Conservation (phyloP, 305 asterid species). For the Monarda citriodora region DNA sequence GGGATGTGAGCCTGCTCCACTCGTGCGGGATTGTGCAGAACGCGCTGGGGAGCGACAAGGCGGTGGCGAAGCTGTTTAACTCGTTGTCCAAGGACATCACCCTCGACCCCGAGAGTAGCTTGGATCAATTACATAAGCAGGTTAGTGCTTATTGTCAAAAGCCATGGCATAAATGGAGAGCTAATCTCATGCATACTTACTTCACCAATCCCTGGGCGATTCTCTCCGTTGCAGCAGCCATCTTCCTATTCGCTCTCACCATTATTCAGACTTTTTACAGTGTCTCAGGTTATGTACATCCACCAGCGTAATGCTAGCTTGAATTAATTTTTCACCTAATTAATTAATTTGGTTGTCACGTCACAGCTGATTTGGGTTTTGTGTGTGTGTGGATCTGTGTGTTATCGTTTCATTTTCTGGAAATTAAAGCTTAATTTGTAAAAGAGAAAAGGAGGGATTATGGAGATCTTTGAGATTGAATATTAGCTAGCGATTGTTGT, state of each 20-base stretch:
- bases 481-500: background rate
- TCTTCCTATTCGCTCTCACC: conserved; percentile 39
- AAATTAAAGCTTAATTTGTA: background rate
- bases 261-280: conserved; percentile 38
- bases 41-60: conserved; percentile 43
- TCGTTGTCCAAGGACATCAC: conserved; percentile 45
- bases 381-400: background rate
- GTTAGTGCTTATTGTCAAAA: conserved; percentile 40
- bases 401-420: background rate
- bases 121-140: conserved; percentile 30
- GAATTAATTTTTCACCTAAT: background rate
- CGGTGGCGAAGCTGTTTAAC: conserved; percentile 50
- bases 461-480: background rate
- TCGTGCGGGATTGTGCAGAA: conserved; percentile 34
- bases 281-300: conserved; percentile 22
- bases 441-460: background rate
- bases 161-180: conserved; percentile 40
- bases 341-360: too few species aligned
- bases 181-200: conserved; percentile 40
- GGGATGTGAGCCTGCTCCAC: conserved; percentile 49
- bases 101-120: conserved; percentile 41
- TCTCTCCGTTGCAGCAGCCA: conserved; percentile 43
- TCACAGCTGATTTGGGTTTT: background rate
- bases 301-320: background rate
- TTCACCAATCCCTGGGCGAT: conserved; percentile 53